Conservation (phyloP, 2,329 filamentous ascomycete species). For the Plenodomus biglobosus region DNA sequence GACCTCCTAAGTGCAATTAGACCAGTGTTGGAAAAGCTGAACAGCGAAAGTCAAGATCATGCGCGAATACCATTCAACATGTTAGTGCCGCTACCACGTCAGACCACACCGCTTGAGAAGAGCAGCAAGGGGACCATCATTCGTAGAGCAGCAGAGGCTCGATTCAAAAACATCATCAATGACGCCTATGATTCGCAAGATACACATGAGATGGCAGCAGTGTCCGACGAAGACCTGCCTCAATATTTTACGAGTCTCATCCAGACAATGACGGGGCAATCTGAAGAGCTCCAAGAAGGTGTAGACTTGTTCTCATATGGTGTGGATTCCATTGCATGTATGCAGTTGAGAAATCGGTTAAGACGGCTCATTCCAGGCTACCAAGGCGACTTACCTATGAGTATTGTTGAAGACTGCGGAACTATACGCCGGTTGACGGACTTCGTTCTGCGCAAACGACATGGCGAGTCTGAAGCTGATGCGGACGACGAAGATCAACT, state of each 20-base stretch:
- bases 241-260: slow-evolving; percentile 23
- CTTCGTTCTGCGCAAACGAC: slow-evolving; percentile 45
- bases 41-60: slow-evolving; percentile 54
- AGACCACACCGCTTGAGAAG: slow-evolving; percentile 51
- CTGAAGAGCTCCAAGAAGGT: slow-evolving; percentile 33
- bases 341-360: slow-evolving; percentile 52
- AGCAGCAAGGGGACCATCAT: slow-evolving; percentile 66
- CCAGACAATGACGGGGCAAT: slow-evolving; percentile 25
- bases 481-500: slow-evolving; percentile 42
- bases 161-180: slow-evolving; percentile 53
- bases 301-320: slow-evolving; percentile 61
- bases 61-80: slow-evolving; percentile 54
- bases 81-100: slow-evolving; percentile 51
- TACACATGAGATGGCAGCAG: slow-evolving; percentile 10
- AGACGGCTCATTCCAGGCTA: slow-evolving; percentile 40
- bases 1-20: slow-evolving; percentile 49
- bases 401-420: slow-evolving; percentile 62
- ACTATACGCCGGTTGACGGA: slow-evolving; percentile 50
- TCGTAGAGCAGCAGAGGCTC: slow-evolving; percentile 54
- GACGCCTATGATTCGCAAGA: slow-evolving; percentile 46
- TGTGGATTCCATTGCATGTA: slow-evolving; percentile 61
- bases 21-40: slow-evolving; percentile 51
- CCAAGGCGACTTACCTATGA: slow-evolving; percentile 53
- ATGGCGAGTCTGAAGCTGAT: slow-evolving; percentile 36
- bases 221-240: slow-evolving; percentile 34